These are phyloP conservation scores for Gardenia jasminoides DNA, from an alignment of 257 asterid genomes.

Conservation along the genomic window DNA sequence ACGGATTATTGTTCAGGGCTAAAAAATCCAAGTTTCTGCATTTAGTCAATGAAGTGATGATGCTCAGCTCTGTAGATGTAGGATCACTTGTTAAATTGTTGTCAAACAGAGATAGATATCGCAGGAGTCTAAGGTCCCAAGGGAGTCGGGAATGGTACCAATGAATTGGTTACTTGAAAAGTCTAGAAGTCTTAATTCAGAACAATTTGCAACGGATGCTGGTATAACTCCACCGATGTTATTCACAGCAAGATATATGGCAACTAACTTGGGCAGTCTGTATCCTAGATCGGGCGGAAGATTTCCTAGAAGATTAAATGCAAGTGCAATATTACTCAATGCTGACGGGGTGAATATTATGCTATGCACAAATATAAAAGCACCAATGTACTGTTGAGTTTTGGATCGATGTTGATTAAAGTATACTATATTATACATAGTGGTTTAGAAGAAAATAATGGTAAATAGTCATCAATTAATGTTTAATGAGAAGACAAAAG, in stretches of 20 bases:
- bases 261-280: neutral
- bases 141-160: neutral
- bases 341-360: too few relatives aligned
- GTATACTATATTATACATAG: too few relatives aligned
- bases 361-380: too few relatives aligned
- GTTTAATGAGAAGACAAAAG: too few relatives aligned
- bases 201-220: neutral
- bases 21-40: neutral
- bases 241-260: accelerated
- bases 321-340: neutral
- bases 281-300: too few relatives aligned
- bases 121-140: neutral
- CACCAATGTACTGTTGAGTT: too few relatives aligned
- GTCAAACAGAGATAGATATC: neutral
- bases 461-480: too few relatives aligned
- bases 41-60: neutral
- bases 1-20: neutral
- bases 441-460: too few relatives aligned
- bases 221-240: neutral
- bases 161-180: neutral
- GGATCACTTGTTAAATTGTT: neutral
- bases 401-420: too few relatives aligned
- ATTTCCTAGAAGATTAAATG: neutral
- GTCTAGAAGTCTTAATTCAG: neutral
- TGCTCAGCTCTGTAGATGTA: neutral